These are phyloP conservation scores for Akebia trifoliata DNA, from an alignment of 164 flowering plant species.

Conservation along the genomic window DNA sequence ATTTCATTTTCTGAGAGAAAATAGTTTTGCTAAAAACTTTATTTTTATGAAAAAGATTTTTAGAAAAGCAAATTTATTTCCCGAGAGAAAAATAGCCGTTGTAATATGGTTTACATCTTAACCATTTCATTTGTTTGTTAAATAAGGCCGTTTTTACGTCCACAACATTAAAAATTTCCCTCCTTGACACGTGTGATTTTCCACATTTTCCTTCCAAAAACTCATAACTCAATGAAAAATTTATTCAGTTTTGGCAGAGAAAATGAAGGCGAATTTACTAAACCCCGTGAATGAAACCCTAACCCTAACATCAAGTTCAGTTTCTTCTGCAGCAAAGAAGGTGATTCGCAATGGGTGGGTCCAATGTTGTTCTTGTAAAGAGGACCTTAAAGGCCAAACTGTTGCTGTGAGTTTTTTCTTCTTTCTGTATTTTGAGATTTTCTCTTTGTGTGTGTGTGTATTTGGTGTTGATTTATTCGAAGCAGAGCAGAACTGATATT, in stretches of 20 bases:
- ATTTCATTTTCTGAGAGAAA: too few species aligned
- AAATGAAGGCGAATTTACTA: background rate
- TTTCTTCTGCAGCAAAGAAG: background rate
- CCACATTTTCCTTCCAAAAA: too few species aligned
- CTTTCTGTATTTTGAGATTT: background rate
- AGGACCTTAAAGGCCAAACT: slow-evolving; percentile 29
- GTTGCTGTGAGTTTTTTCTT: slow-evolving; percentile 23
- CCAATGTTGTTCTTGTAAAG: background rate
- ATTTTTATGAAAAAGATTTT: too few species aligned
- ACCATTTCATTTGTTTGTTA: too few species aligned
- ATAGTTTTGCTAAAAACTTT: too few species aligned
- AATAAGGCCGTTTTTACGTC: too few species aligned
- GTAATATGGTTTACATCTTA: too few species aligned
- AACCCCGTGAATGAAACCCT: background rate
- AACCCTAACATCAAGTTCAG: slow-evolving; percentile 1
- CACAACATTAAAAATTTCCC: too few species aligned
- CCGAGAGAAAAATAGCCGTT: too few species aligned
- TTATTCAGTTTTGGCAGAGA: background rate
- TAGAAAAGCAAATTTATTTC: too few species aligned
- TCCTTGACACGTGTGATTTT: too few species aligned
- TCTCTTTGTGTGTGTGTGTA: background rate
- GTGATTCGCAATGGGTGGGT: background rate
- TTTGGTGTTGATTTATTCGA: background rate
- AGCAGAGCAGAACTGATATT: too few species aligned
- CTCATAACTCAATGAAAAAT: background rate